Evolutionary conservation across 2,329 filamentous ascomycete species (phyloP).

Genomic region (Aspergillus sp.): DNA sequence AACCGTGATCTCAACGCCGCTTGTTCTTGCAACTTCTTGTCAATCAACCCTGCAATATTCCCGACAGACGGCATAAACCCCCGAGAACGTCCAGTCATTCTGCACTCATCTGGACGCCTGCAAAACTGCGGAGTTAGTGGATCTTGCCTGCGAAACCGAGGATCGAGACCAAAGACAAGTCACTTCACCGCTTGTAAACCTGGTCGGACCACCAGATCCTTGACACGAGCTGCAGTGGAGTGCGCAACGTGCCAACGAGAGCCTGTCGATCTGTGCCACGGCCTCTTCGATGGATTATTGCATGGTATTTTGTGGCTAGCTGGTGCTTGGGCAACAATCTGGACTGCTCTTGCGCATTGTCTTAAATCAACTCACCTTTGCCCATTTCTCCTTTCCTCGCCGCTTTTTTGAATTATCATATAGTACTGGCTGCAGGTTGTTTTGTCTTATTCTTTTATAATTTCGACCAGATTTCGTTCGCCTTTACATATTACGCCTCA

Average conservation of each 20-base stretch:
- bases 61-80: not conserved
- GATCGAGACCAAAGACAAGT: constrained; percentile 9
- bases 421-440: constrained; percentile 10
- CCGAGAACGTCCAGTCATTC: not conserved
- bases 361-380: not conserved
- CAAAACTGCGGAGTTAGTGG: not conserved
- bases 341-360: constrained; percentile 2
- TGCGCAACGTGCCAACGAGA: too few species aligned
- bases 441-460: not conserved
- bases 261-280: constrained; percentile 10
- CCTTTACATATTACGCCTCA: not conserved
- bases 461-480: not conserved
- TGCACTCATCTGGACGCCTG: not conserved
- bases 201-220: constrained; percentile 18
- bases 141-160: not conserved
- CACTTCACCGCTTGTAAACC: constrained; percentile 18
- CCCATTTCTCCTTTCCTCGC: not conserved
- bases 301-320: constrained; percentile 9
- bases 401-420: not conserved
- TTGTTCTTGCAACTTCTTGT: not conserved
- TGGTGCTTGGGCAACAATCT: constrained; percentile 15
- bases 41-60: not conserved
- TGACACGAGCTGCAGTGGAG: constrained; percentile 12
- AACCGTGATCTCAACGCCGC: constrained; percentile 7
- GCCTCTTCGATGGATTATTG: constrained; percentile 17